Base-by-base conservation (phyloP, 805 yeast genomes). In the Saturnispora saitoi region DNA sequence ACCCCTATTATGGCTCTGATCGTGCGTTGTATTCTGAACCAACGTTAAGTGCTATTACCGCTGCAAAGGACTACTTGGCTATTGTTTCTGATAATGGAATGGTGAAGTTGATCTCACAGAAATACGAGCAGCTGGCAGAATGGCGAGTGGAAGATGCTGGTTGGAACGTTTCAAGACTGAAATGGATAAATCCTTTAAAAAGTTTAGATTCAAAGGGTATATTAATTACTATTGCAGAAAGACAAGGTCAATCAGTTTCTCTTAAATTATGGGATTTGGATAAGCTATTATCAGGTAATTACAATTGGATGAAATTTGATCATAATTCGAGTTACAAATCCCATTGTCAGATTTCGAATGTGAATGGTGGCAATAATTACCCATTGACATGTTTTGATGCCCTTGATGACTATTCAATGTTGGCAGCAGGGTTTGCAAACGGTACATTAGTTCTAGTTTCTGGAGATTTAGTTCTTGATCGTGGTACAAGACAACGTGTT, bases 401-500 rank as follows among this genome's bases (percentile, higher is more conserved):
- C 44, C 73, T 80, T 14, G 55, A 63, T 1, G 80, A 76, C 51
- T 75, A 82, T 51, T 73, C 86, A 3, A 76, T 86, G 31, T 62
- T 84, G 5, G 90, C 85, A 0, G 67, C 86, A 42, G 96, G 96
- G 0, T 86, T 80, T 57, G 83, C 90, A 12, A 83, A 89, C 62
- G 99, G 99, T 2, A 73, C 80, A 19, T 88, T 90, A 2, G 69
- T 90, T 2, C 67, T 90, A 6, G 77, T 90, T 0, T 69, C 98
- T 53, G 99, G 99, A 8, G 98, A 93, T 63, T 64, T 93, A 30
- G 55, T 87, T 6, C 78, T 89, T 56, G 99, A 93, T 60, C 70
- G 95, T 50, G 98, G 98, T 0, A 80, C 95, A 9, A 77, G 93
- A 54, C 98, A 91, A 58, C 70, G 97, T 28, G 63, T 83, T 0